Base-by-base conservation (phyloP, 177 flowering plant genomes). In the Tripterygium wilfordii region DNA sequence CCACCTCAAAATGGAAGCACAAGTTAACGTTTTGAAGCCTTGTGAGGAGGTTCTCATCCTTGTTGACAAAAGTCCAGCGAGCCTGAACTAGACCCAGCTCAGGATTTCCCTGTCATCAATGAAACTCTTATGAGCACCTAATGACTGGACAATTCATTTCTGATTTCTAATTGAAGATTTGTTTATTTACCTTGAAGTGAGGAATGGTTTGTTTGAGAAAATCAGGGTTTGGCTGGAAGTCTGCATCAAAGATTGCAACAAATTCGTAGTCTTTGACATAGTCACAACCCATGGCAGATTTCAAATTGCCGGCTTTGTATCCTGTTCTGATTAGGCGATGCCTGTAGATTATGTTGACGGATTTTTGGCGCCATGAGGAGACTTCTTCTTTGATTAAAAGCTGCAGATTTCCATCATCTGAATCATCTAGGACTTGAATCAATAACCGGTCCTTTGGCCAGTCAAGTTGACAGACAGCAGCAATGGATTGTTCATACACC, bases 1-100 rank as follows among this genome's bases (percentile, higher is more conserved):
- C 96, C 56, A 86, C 96, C 69, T 83, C 96, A 60, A 86, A 86
- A 54, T 86, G 96, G 63, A 84, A 87, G 64, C 83, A 76, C 9
- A 87, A 51, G 37, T 84, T 84, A 44, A 84, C 63, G 71, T 87
- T 79, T 41, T 87, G 96, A 32, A 87, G 82, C 53, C 96, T 67
- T 6, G 92, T 79, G 1, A n/a, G n/a, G n/a, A n/a, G n/a, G n/a
- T n/a, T n/a, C n/a, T n/a, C n/a, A n/a, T n/a, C n/a, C n/a, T n/a
- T 79, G 74, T 87, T 87, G 52, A 84, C 85, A 35, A 84, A 87
- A 0, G 83, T 56, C 96, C 96, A 87, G 7, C 96, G 63, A 26
- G 96, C 79, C 52, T 87, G 92, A 26, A 87, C 92, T 7, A 87
- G 72, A 9, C 81, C 96, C 42, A 87, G 5, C 1, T 87, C 79